These are phyloP conservation scores for Yueomyces sp. DNA, from an alignment of 805 yeast genomes.

Conservation along the genomic window DNA sequence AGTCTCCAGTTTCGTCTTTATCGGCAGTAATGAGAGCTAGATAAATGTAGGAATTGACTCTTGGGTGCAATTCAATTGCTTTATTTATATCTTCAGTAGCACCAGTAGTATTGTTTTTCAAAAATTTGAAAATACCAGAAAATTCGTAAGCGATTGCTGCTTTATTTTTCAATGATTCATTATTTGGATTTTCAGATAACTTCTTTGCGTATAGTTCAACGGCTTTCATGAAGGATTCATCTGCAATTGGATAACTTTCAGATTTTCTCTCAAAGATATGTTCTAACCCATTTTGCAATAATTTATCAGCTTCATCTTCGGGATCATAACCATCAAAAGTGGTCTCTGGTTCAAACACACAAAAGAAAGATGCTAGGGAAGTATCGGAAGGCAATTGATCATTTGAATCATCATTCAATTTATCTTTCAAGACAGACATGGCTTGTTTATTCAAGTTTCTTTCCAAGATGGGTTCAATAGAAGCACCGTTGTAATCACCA, in stretches of 20 bases:
- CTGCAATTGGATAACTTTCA: constrained; percentile 27
- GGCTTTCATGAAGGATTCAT: constrained; percentile 40
- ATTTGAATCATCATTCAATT: constrained; percentile 29
- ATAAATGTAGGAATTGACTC: constrained; percentile 71
- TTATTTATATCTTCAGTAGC: constrained; percentile 53
- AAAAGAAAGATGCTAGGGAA: constrained; percentile 73
- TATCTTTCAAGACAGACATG: constrained; percentile 52
- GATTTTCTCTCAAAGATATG: constrained; percentile 34
- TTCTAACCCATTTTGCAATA: constrained; percentile 51
- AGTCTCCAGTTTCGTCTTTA: constrained; percentile 52
- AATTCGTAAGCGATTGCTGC: constrained; percentile 72
- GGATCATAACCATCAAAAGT: constrained; percentile 37
- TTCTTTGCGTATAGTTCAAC: constrained; percentile 29
- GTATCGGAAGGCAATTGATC: constrained; percentile 64
- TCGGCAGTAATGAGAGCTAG: constrained; percentile 79
- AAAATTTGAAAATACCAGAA: constrained; percentile 68
- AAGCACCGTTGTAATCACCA: constrained; percentile 70
- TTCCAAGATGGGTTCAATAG: constrained; percentile 72
- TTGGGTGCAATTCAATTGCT: constrained; percentile 55
- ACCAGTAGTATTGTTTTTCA: constrained; percentile 55
- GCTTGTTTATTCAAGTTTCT: constrained; percentile 75
- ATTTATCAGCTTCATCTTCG: constrained; percentile 47
- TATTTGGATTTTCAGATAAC: constrained; percentile 11
- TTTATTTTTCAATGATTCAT: constrained; percentile 20
- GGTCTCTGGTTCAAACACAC: constrained; percentile 56